A percentile compares a stretch with the other conserved stretches of the same genome.
Evolutionary conservation across 1,139 yeast species (phyloP).

Genomic region (Candida dubliniensis): DNA sequence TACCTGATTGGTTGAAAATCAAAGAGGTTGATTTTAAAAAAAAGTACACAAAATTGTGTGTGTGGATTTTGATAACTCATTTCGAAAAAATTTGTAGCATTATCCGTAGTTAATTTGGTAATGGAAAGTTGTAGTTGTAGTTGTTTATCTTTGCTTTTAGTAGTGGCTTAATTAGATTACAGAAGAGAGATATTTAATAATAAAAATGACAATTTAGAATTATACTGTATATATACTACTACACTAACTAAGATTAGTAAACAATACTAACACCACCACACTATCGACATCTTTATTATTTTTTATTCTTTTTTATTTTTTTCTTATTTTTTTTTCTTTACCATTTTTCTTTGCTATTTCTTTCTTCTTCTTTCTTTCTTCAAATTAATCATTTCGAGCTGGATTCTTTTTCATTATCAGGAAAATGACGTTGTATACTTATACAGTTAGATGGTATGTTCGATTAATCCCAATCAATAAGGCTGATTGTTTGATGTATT

Average conservation of each 20-base stretch:
- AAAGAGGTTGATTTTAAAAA: too few relatives aligned
- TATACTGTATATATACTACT: too few relatives aligned
- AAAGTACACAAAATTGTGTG: too few relatives aligned
- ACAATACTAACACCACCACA: neutral
- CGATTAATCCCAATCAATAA: neutral
- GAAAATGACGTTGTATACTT: conserved; percentile 16
- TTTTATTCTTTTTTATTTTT: conserved; percentile 1
- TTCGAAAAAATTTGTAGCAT: too few relatives aligned
- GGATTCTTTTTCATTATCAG: conserved; percentile 1
- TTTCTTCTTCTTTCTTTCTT: conserved; percentile 1
- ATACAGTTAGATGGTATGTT: conserved; percentile 21
- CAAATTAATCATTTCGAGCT: neutral
- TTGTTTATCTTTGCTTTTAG: too few relatives aligned
- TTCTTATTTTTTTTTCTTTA: conserved; percentile 1
- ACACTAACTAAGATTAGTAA: neutral
- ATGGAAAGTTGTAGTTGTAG: too few relatives aligned
- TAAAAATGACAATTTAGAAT: too few relatives aligned
- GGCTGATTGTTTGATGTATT: neutral
- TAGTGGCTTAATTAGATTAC: too few relatives aligned
- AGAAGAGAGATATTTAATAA: too few relatives aligned
- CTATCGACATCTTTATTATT: neutral
- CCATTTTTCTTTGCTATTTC: neutral
- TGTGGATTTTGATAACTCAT: too few relatives aligned
- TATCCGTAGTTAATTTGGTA: too few relatives aligned
- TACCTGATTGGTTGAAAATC: too few relatives aligned